Evolutionary conservation across 352 stramenopile genomes (phyloP), one percentile per base, ranked within the genome.

Genomic region (Globisporangium sylvaticum): DNA sequence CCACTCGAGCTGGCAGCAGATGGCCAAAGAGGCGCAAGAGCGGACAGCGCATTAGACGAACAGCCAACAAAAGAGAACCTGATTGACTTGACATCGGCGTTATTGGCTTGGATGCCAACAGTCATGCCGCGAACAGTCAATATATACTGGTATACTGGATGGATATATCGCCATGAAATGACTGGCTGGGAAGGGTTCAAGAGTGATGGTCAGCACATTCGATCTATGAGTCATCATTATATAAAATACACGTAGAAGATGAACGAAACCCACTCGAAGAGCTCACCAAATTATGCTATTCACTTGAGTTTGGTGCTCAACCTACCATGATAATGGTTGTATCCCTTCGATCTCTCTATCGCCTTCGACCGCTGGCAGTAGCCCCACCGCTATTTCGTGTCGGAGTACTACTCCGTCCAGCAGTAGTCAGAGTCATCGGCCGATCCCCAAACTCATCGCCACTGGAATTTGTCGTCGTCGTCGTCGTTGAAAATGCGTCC

Each of bases 401-500:
- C 4, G 24, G 52, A 3, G 52, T 34, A 31, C 25, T 42, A 42
- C 34, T 42, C 34, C 52, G 27, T 58, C 25, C 52, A 58, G 4
- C 32, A 18, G 25, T 58, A 24, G 25, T 34, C 52, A 22, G 25
- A 24, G 52, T 27, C 14, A 24, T 39, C 52, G 52, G 15, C 14
- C 32, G 25, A 20, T 18, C 14, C 1, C 52, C 52, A 24, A 20
- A 37, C 15, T 58, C 52, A 37, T 34, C 32, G 3, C 34, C 14
- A 42, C 4, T 42, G 1, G 34, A 42, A 42, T 34, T 34, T 34
- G 31, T 34, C 6, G 34, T 42, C 34, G 34, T 42, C 18, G 10
- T 42, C 6, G 34, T 42, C 34, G 34, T 42, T 18, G 10, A 18
- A 15, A 42, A 89, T 15, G 83, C 83, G 39, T 88, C 83, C 29